Evolutionary conservation across 495 filamentous ascomycete genomes (phyloP).

Genomic region (Saxispiralis lemnorum): DNA sequence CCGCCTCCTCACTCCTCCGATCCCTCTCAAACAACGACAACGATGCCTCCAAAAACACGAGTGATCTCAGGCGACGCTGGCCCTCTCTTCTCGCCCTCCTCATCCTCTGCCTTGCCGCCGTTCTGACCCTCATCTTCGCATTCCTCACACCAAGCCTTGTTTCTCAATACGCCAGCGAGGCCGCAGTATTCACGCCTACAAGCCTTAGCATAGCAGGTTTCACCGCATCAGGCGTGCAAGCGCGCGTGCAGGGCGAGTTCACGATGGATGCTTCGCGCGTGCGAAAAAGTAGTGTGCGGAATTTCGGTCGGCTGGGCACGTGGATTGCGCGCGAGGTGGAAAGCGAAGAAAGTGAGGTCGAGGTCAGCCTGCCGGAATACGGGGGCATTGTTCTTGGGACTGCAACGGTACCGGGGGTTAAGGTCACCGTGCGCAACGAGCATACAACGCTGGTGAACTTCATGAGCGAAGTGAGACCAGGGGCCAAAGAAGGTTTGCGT

Average conservation of each 20-base stretch:
- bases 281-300: constrained; percentile 45
- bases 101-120: constrained; percentile 30
- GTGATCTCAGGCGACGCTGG: constrained; percentile 28
- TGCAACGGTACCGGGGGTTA: constrained; percentile 54
- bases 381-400: constrained; percentile 58
- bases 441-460: constrained; percentile 61
- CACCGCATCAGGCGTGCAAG: constrained; percentile 55
- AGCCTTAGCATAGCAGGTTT: constrained; percentile 69
- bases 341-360: constrained; percentile 47
- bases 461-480: constrained; percentile 52
- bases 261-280: constrained; percentile 60
- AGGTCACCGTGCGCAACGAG: constrained; percentile 57
- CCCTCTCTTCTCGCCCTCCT: constrained; percentile 38
- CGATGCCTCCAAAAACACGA: background rate
- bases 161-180: constrained; percentile 70
- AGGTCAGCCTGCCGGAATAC: constrained; percentile 73
- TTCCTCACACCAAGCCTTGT: constrained; percentile 67
- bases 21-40: background rate
- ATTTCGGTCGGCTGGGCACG: constrained; percentile 58
- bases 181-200: constrained; percentile 60
- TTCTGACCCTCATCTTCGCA: constrained; percentile 38
- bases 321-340: constrained; percentile 64
- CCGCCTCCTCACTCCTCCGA: background rate
- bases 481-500: constrained; percentile 59
- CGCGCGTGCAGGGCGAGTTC: constrained; percentile 65